These are phyloP conservation scores for Yueomyces sp. DNA, from an alignment of 805 yeast species.

Conservation along the genomic window DNA sequence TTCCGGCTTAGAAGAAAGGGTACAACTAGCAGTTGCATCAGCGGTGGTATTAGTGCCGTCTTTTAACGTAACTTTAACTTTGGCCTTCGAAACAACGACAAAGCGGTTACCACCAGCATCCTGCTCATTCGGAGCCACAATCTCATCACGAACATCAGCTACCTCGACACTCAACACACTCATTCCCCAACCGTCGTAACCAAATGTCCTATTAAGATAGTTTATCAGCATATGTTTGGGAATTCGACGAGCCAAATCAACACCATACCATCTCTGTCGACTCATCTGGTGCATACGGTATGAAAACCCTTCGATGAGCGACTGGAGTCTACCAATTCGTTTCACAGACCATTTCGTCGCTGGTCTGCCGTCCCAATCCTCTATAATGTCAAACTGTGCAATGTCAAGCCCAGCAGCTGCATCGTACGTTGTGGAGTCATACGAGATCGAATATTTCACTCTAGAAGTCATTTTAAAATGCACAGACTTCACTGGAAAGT, in stretches of 20 bases:
- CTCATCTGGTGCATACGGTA: slow-evolving; percentile 17
- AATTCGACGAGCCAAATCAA: slow-evolving; percentile 16
- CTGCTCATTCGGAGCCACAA: slow-evolving; percentile 1
- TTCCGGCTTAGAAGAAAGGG: slow-evolving; percentile 46
- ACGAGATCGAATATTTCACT: slow-evolving; percentile 5
- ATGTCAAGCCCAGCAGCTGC: slow-evolving; percentile 11
- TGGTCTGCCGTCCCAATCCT: slow-evolving; percentile 25
- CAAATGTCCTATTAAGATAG: slow-evolving; percentile 39
- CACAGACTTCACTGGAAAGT: too few relatives aligned
- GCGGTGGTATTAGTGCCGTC: slow-evolving; percentile 79
- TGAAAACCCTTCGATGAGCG: slow-evolving; percentile 29
- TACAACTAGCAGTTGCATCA: slow-evolving; percentile 60
- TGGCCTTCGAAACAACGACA: slow-evolving; percentile 25
- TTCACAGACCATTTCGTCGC: slow-evolving; percentile 35
- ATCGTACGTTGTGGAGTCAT: slow-evolving; percentile 9
- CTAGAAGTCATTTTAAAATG: background rate
- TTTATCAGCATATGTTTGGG: slow-evolving; percentile 25
- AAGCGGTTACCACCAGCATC: slow-evolving; percentile 3
- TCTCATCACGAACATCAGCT: slow-evolving; percentile 6
- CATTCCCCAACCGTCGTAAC: slow-evolving; percentile 45
- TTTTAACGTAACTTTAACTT: slow-evolving; percentile 53
- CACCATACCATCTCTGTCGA: slow-evolving; percentile 12
- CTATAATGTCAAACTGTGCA: slow-evolving; percentile 17
- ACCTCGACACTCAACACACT: slow-evolving; percentile 23
- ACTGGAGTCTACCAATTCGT: slow-evolving; percentile 35